These are phyloP conservation scores for Serendipita sp. DNA, from an alignment of 768 basidiomycete genomes.

Conservation along the genomic window DNA sequence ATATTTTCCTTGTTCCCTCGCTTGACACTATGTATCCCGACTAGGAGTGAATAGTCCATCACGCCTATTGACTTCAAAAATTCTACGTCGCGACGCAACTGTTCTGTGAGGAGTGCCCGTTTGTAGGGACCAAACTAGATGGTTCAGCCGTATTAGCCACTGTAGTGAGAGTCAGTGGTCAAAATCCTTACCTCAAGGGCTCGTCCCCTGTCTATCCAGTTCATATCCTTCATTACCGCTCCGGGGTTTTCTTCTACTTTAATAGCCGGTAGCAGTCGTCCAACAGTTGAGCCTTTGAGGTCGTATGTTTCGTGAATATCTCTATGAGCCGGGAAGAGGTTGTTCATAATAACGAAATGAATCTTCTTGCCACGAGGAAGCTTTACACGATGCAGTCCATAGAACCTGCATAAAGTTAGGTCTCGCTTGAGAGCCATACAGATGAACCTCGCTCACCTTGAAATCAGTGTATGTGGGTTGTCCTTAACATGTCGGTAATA, in stretches of 20 bases:
- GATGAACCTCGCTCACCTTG: constrained; percentile 18
- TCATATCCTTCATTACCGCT: constrained; percentile 88
- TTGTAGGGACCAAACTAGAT: constrained; percentile 77
- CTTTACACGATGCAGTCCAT: constrained; percentile 95
- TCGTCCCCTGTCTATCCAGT: constrained; percentile 77
- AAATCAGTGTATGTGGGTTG: constrained; percentile 88
- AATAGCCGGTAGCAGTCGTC: constrained; percentile 74
- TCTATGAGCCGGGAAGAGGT: constrained; percentile 91
- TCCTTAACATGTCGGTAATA: constrained; percentile 75
- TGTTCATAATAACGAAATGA: constrained; percentile 99
- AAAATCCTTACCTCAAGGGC: constrained; percentile 34
- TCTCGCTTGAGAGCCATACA: neutral
- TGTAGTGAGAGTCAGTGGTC: neutral
- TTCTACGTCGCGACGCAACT: constrained; percentile 74
- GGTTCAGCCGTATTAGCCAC: neutral
- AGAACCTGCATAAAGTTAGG: constrained; percentile 39
- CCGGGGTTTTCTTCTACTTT: constrained; percentile 60
- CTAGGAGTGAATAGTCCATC: constrained; percentile 92
- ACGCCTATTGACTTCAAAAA: constrained; percentile 68
- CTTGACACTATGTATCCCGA: constrained; percentile 85
- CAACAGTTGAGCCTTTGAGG: constrained; percentile 87
- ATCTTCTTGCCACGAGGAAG: constrained; percentile 87
- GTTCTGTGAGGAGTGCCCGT: constrained; percentile 75
- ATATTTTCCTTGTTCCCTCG: constrained; percentile 87
- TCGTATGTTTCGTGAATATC: constrained; percentile 98